These are phyloP conservation scores for Reticulascus tulasneorum DNA, from an alignment of 2,329 filamentous ascomycete species.

Conservation along the genomic window DNA sequence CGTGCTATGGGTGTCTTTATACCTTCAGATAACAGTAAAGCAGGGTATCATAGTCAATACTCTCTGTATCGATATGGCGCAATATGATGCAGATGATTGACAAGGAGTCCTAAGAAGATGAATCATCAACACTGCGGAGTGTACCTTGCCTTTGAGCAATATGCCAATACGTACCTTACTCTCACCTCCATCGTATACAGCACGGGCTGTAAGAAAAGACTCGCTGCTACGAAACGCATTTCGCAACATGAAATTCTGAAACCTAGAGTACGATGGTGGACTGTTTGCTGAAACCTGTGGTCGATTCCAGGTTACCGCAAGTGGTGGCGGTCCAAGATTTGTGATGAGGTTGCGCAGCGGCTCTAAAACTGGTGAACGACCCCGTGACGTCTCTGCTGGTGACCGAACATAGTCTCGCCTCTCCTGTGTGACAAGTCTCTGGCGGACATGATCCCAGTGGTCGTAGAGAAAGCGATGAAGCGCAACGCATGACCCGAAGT, in stretches of 20 bases:
- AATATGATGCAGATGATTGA: conserved; percentile 67
- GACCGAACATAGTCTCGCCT: conserved; percentile 53
- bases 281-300: conserved; percentile 61
- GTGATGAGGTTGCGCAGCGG: conserved; percentile 58
- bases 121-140: conserved; percentile 4
- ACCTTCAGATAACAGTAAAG: conserved; percentile 67
- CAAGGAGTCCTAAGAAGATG: conserved; percentile 50
- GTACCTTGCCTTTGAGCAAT: neutral
- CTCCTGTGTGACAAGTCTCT: conserved; percentile 58
- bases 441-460: conserved; percentile 66
- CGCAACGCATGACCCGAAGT: conserved; percentile 68
- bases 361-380: conserved; percentile 55
- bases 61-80: conserved; percentile 62
- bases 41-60: conserved; percentile 61
- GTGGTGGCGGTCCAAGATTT: conserved; percentile 62
- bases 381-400: conserved; percentile 48
- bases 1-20: conserved; percentile 12
- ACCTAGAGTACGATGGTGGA: conserved; percentile 62
- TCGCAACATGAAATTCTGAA: conserved; percentile 69
- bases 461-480: conserved; percentile 68
- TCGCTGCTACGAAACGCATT: conserved; percentile 64
- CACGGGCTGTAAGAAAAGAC: conserved; percentile 59
- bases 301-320: conserved; percentile 67
- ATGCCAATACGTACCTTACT: conserved; percentile 48
- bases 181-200: conserved; percentile 68